These are phyloP conservation scores for Penicillium maclennaniae DNA, from an alignment of 495 filamentous ascomycete genomes.

Conservation along the genomic window DNA sequence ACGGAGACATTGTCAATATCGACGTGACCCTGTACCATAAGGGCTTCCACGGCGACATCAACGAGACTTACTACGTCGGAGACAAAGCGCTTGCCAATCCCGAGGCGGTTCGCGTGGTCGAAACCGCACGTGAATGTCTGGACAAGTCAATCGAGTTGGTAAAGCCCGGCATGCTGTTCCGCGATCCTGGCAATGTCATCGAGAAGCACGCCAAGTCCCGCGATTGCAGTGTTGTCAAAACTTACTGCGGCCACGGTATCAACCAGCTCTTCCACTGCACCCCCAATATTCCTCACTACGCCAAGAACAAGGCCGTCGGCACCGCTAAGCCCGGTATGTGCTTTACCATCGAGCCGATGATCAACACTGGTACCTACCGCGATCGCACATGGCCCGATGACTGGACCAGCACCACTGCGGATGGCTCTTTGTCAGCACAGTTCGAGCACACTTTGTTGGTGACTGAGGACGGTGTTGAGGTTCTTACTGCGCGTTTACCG, in stretches of 20 bases:
- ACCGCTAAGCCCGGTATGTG: constrained; percentile 86
- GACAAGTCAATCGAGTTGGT: constrained; percentile 80
- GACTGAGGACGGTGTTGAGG: constrained; percentile 89
- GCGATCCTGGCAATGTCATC: constrained; percentile 78
- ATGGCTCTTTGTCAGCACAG: constrained; percentile 79
- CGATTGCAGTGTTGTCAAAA: constrained; percentile 77
- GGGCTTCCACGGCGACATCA: constrained; percentile 84
- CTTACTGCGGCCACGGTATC: constrained; percentile 88
- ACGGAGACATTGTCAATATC: constrained; percentile 87
- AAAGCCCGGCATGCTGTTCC: constrained; percentile 81
- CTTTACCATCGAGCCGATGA: constrained; percentile 93
- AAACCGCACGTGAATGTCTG: constrained; percentile 75
- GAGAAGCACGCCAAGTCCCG: constrained; percentile 79
- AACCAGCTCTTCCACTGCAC: constrained; percentile 81
- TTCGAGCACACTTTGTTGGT: constrained; percentile 95
- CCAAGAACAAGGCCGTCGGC: constrained; percentile 86
- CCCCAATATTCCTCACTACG: constrained; percentile 85
- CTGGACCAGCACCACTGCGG: constrained; percentile 82
- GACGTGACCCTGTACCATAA: constrained; percentile 85
- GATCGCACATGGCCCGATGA: constrained; percentile 89
- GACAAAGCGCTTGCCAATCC: constrained; percentile 68
- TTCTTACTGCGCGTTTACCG: constrained; percentile 77
- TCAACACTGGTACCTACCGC: constrained; percentile 72
- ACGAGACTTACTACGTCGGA: constrained; percentile 90
- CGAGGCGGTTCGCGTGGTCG: constrained; percentile 80